Conservation (phyloP, 805 yeast species). For the Blastobotrys mokoenaii region DNA sequence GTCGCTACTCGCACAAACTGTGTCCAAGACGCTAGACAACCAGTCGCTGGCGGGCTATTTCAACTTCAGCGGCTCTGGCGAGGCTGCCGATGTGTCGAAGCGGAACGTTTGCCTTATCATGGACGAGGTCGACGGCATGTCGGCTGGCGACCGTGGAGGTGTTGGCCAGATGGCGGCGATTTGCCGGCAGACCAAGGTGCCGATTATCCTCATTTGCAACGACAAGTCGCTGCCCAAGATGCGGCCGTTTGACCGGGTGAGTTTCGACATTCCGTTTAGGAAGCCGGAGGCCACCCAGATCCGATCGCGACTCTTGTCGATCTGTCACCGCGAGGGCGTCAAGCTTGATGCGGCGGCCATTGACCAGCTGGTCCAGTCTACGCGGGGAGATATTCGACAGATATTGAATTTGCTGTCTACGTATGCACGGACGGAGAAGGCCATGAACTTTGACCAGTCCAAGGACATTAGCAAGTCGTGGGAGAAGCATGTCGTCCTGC, state of each 20-base stretch:
- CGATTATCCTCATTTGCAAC: constrained; percentile 88
- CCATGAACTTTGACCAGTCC: constrained; percentile 56
- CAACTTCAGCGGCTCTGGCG: too few species aligned
- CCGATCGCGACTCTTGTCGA: constrained; percentile 78
- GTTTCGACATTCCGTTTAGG: constrained; percentile 74
- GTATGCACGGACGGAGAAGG: constrained; percentile 63
- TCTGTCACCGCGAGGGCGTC: constrained; percentile 77
- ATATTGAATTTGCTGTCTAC: constrained; percentile 84
- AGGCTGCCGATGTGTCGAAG: constrained; percentile 30
- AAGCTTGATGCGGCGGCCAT: constrained; percentile 72
- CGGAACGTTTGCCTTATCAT: constrained; percentile 73
- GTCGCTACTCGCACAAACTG: constrained; percentile 55
- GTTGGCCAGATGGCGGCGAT: constrained; percentile 88
- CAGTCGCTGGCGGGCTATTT: constrained; percentile 79
- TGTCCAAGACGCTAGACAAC: constrained; percentile 67
- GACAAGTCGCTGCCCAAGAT: constrained; percentile 88
- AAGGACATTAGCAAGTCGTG: constrained; percentile 56
- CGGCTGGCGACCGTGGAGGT: constrained; percentile 98
- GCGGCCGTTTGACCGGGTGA: constrained; percentile 86
- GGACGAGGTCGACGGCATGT: constrained; percentile 99
- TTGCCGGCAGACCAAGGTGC: constrained; percentile 78
- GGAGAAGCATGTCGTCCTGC: constrained; percentile 84
- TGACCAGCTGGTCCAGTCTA: constrained; percentile 75
- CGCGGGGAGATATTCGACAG: constrained; percentile 89
- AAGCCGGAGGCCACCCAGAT: constrained; percentile 81